Base-by-base conservation (phyloP, 2,329 filamentous ascomycete genomes). In the Diaporthe vexans region DNA sequence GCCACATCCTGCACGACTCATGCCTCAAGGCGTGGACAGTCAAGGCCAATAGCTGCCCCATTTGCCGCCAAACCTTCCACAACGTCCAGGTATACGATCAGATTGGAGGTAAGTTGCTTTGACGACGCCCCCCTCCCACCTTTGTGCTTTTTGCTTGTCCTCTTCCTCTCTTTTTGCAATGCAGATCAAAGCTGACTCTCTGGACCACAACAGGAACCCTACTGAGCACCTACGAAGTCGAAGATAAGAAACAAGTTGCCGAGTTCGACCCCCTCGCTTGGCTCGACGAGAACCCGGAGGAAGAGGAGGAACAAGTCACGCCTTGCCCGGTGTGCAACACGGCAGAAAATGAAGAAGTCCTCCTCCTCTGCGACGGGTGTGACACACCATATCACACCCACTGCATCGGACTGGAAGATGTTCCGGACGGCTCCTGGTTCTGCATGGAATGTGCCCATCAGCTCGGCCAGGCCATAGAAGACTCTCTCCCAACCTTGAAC, bases 21-120 rank as follows among this genome's bases (percentile, higher is more conserved):
- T 99, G 97, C 84, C 89, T 99, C 78, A 93, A 94, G 79, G 94
- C 95, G 78, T 99, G 97, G 97, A 95, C 96, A 59, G 94, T 97
- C 84, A 94, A 97, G 83, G 96, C 97, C 77, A 99, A 98, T 85
- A 98, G 95, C 82, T 99, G 97, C 84, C 97, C 97, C 59, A 98
- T 99, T 83, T 99, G 97, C 85, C 94, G 97, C 78, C 94, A 94
- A 79, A 91, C 90, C 77, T 98, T 99, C 86, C 96, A 98, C 84
- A 86, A 93, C 79, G 95, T 99, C 78, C 92, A 97, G 82, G 92
- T 99, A 76, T 93, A 93, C 83, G 91, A 94, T 81, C 91, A 89
- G 78, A 85, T 95, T 80, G 94, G 94, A 88, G 94, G 95, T 97
- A 90, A 85, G 91, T 87, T 68, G 33, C 67, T 52, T 33, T 58